Evolutionary conservation across 2,329 filamentous ascomycete genomes (phyloP).

Genomic region (Xylaria sp.): DNA sequence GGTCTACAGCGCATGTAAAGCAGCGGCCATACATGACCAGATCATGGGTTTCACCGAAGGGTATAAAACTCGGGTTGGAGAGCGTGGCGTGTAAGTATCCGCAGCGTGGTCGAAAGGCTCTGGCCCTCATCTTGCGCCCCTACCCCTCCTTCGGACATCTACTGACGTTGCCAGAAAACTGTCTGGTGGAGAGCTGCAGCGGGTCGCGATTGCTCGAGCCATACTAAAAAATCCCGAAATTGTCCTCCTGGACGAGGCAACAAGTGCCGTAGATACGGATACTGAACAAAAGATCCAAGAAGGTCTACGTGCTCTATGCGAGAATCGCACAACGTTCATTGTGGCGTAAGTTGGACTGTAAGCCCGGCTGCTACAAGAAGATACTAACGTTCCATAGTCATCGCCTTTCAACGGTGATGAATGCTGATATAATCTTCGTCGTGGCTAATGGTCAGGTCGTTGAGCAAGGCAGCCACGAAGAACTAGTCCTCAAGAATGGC

Average conservation of each 20-base stretch:
- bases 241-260: constrained; percentile 79
- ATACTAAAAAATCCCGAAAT: constrained; percentile 77
- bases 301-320: constrained; percentile 62
- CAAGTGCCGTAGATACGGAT: constrained; percentile 75
- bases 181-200: constrained; percentile 70
- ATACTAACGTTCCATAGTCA: constrained; percentile 52
- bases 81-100: constrained; percentile 53
- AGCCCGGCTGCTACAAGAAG: neutral
- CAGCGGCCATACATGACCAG: constrained; percentile 60
- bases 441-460: constrained; percentile 66
- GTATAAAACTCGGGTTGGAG: constrained; percentile 59
- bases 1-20: constrained; percentile 56
- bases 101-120: neutral
- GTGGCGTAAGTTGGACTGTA: constrained; percentile 57
- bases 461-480: constrained; percentile 67
- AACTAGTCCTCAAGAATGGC: constrained; percentile 62
- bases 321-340: constrained; percentile 69
- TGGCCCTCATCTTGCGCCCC: no score
- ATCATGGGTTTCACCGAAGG: constrained; percentile 59
- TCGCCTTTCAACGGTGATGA: constrained; percentile 73
- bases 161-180: constrained; percentile 54
- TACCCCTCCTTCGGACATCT: neutral
- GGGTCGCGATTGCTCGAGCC: constrained; percentile 72
- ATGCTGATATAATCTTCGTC: constrained; percentile 71
- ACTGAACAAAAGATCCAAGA: constrained; percentile 71